A percentile compares a stretch with the other conserved stretches of the same genome.
These are phyloP conservation scores for Aegilops tauschii DNA, from an alignment of 176 grass and related monocot genomes.

Conservation along the genomic window DNA sequence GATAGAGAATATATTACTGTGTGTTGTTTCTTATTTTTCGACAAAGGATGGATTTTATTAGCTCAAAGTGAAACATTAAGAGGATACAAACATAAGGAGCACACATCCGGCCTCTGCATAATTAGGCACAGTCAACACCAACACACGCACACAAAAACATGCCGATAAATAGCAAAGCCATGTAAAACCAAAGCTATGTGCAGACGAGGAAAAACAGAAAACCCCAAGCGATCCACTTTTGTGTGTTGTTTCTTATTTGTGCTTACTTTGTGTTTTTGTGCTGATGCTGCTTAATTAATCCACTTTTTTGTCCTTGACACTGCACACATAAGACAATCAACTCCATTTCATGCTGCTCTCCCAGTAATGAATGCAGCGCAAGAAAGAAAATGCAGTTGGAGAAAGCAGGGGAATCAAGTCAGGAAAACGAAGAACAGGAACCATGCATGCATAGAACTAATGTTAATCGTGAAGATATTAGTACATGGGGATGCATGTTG, in stretches of 20 bases:
- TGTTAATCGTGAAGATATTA: neutral
- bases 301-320: neutral
- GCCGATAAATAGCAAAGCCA: too few species aligned
- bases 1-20: neutral
- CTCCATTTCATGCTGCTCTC: neutral
- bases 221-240: too few species aligned
- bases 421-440: slow-evolving; percentile 18
- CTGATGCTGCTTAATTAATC: slow-evolving; percentile 4
- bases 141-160: too few species aligned
- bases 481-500: neutral
- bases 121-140: too few species aligned
- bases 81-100: too few species aligned
- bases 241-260: neutral
- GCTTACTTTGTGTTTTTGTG: neutral
- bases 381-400: slow-evolving; percentile 19
- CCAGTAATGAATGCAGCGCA: slow-evolving; percentile 17
- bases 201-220: too few species aligned
- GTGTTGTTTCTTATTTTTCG: neutral
- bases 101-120: too few species aligned
- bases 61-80: too few species aligned
- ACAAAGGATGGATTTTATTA: too few species aligned
- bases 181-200: too few species aligned
- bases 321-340: neutral
- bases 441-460: neutral
- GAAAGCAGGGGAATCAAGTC: slow-evolving; percentile 23